Percentiles rank a stretch among this genome's conserved stretches.
These are phyloP conservation scores for Sporisorium reilianum DNA, from an alignment of 1,284 basidiomycete genomes.

Conservation along the genomic window DNA sequence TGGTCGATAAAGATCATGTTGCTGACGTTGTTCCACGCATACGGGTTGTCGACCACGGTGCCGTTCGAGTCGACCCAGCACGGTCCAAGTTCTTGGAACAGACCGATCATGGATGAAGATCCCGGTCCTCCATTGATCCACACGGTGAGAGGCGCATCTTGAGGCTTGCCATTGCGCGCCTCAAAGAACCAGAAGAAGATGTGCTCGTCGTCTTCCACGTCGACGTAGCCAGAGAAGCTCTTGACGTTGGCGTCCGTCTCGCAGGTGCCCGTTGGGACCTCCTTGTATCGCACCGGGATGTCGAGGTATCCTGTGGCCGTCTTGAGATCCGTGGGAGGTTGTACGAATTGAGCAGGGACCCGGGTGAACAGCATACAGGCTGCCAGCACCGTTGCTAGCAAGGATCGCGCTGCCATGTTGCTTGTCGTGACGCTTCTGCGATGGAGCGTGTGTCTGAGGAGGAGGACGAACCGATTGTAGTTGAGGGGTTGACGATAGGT, in stretches of 20 bases:
- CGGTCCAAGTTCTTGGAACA: slow-evolving; percentile 79
- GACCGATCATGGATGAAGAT: slow-evolving; percentile 77
- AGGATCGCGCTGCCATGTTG: slow-evolving; percentile 3
- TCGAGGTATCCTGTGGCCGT: slow-evolving; percentile 29
- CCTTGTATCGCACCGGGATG: slow-evolving; percentile 53
- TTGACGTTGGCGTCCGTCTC: slow-evolving; percentile 78
- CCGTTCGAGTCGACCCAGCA: slow-evolving; percentile 77
- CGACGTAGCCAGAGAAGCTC: slow-evolving; percentile 73
- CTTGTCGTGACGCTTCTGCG: not conserved
- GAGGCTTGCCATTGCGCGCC: slow-evolving; percentile 45
- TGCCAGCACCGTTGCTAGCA: slow-evolving; percentile 5
- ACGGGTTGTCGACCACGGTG: slow-evolving; percentile 74
- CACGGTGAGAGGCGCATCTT: slow-evolving; percentile 44
- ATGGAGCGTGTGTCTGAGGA: not conserved
- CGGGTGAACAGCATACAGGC: slow-evolving; percentile 7
- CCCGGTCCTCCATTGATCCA: slow-evolving; percentile 72
- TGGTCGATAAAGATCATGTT: slow-evolving; percentile 83
- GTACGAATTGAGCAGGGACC: slow-evolving; percentile 29
- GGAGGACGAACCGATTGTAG: not conserved
- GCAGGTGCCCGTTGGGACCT: slow-evolving; percentile 75
- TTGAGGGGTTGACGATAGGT: not conserved
- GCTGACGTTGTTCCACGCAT: slow-evolving; percentile 77
- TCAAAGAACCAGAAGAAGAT: slow-evolving; percentile 62
- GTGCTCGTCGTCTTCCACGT: slow-evolving; percentile 46
- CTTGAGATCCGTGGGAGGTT: slow-evolving; percentile 37